Evolutionary conservation across 495 filamentous ascomycete genomes (phyloP).

Genomic region (Lindgomyces ingoldianus): DNA sequence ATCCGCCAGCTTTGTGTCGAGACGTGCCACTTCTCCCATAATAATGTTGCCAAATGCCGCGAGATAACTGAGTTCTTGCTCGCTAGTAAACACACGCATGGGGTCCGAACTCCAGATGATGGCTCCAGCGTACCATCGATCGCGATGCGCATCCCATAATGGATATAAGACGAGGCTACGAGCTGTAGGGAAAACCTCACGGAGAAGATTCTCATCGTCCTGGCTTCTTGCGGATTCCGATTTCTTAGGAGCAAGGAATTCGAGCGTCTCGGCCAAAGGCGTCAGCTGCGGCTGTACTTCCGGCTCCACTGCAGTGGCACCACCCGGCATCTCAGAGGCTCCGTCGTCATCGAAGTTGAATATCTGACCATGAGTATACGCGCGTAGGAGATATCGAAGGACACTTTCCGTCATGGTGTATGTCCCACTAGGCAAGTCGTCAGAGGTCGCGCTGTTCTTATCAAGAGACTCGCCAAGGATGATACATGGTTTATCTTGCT

Average conservation of each 20-base stretch:
- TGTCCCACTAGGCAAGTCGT: not conserved
- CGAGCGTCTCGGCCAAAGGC: constrained; percentile 17
- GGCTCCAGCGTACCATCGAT: constrained; percentile 68
- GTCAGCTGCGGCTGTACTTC: not conserved
- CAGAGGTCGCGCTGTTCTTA: constrained; percentile 41
- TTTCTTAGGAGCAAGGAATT: constrained; percentile 2
- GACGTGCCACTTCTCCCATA: constrained; percentile 60
- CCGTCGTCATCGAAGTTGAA: constrained; percentile 56
- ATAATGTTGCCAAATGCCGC: constrained; percentile 62
- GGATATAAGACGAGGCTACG: constrained; percentile 61
- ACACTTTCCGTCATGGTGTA: constrained; percentile 47
- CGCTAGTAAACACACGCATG: constrained; percentile 50
- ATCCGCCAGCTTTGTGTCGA: constrained; percentile 53
- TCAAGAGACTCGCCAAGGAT: constrained; percentile 42
- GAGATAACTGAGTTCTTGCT: constrained; percentile 58
- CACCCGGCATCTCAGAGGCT: constrained; percentile 20
- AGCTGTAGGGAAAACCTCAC: constrained; percentile 52
- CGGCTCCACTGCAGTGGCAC: not conserved
- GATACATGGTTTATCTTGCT: constrained; percentile 27
- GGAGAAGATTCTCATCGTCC: constrained; percentile 39
- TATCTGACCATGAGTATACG: constrained; percentile 64
- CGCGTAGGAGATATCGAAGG: constrained; percentile 55
- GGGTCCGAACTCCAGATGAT: constrained; percentile 61
- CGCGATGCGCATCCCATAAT: constrained; percentile 68
- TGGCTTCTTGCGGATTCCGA: constrained; percentile 33